Conservation (phyloP, 2,329 filamentous ascomycete genomes). For the Dissoconium aciculare region DNA sequence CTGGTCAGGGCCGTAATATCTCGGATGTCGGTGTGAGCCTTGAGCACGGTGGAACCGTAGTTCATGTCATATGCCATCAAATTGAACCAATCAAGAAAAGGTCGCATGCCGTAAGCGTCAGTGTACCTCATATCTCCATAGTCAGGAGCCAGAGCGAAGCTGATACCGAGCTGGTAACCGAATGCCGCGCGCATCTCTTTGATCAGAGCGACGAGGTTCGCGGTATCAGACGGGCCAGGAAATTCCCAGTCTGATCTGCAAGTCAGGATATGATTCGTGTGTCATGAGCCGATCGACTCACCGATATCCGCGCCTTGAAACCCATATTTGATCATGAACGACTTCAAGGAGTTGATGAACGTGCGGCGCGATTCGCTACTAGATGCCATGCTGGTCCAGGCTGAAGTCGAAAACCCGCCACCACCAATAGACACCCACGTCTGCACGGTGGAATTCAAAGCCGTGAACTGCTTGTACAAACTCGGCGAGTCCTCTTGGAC, state of each 20-base stretch:
- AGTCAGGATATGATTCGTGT: background rate
- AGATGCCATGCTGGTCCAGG: conserved; percentile 24
- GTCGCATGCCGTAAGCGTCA: conserved; percentile 4
- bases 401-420: conserved; percentile 27
- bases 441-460: conserved; percentile 24
- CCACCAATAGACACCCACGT: conserved; percentile 29
- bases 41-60: background rate
- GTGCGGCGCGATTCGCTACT: conserved; percentile 5
- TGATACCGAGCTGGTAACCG: conserved; percentile 7
- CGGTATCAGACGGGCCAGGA: conserved; percentile 21
- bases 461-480: conserved; percentile 5
- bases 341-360: conserved; percentile 3
- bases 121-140: conserved; percentile 13
- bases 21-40: background rate
- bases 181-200: conserved; percentile 25
- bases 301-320: background rate
- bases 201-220: conserved; percentile 25
- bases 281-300: background rate
- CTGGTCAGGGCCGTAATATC: conserved; percentile 9
- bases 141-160: conserved; percentile 19
- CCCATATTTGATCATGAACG: conserved; percentile 9
- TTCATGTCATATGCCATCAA: conserved; percentile 6
- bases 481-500: too few relatives aligned
- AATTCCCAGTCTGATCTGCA: conserved; percentile 17
- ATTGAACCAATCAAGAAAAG: conserved; percentile 10